Percentiles rank a stretch among this genome's conserved stretches.
These are phyloP conservation scores for Pseudogymnoascus sp. DNA, from an alignment of 2,329 filamentous ascomycete genomes.

Conservation along the genomic window DNA sequence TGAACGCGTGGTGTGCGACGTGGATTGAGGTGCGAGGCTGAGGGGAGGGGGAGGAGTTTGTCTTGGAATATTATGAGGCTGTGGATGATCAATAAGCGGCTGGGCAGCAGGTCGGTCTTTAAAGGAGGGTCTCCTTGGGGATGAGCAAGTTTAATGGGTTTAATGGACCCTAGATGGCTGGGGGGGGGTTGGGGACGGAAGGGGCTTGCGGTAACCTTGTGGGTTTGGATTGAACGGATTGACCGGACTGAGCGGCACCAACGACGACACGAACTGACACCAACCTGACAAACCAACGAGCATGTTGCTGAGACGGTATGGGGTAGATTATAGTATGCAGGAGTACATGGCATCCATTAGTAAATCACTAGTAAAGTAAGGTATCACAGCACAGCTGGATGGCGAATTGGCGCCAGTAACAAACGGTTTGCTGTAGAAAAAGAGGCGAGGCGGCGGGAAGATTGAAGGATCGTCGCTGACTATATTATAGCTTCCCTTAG, in stretches of 20 bases:
- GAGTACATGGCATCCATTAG: not conserved
- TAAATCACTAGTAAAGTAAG: not conserved
- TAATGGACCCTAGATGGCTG: not conserved
- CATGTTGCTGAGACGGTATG: not conserved
- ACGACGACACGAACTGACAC: not conserved
- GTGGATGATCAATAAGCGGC: not conserved
- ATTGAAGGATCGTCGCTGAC: not conserved
- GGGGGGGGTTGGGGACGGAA: not conserved
- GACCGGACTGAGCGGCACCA: not conserved
- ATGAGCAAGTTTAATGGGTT: conserved; percentile 1
- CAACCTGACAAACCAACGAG: not conserved
- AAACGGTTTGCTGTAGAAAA: too few species aligned
- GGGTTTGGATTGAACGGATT: not conserved
- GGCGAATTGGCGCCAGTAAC: not conserved
- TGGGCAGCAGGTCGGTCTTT: not conserved
- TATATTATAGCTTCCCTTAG: not conserved
- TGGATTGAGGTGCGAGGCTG: not conserved
- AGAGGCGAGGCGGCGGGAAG: not conserved
- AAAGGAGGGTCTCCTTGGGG: not conserved
- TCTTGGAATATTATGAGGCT: not conserved
- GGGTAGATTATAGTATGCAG: not conserved
- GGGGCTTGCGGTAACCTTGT: not conserved
- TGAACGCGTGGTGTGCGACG: not conserved
- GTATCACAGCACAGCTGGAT: not conserved
- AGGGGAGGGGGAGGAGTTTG: not conserved